These are phyloP conservation scores for Brassica hybrid DNA, from an alignment of 441 rosid genomes.

Conservation along the genomic window DNA sequence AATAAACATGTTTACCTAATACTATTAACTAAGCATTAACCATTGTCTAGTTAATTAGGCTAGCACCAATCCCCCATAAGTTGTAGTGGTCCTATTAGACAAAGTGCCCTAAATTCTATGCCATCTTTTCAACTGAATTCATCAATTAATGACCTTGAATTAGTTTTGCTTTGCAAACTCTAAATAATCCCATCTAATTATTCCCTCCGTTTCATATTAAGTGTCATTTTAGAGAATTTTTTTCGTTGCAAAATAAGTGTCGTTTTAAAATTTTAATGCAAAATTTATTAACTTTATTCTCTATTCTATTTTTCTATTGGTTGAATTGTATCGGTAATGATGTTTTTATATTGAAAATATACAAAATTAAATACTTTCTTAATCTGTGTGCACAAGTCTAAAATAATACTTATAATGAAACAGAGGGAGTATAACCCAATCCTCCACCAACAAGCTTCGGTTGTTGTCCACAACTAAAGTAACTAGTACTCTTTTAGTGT, in stretches of 20 bases:
- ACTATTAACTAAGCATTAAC: conserved; percentile 35
- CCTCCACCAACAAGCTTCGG: conserved; percentile 34
- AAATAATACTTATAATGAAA: too few species aligned
- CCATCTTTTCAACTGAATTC: conserved; percentile 36
- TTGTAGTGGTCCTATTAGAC: conserved; percentile 60
- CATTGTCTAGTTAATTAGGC: conserved; percentile 36
- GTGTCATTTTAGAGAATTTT: too few species aligned
- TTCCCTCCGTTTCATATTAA: too few species aligned
- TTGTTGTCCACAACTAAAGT: conserved; percentile 43
- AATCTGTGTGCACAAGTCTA: too few species aligned
- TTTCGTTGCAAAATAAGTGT: too few species aligned
- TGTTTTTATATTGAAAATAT: too few species aligned
- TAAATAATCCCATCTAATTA: conserved; percentile 39
- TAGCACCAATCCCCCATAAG: conserved; percentile 41
- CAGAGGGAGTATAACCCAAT: too few species aligned
- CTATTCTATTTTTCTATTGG: too few species aligned
- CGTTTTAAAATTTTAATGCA: too few species aligned
- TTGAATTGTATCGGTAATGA: too few species aligned
- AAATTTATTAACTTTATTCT: too few species aligned
- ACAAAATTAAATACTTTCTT: too few species aligned
- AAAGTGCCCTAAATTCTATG: conserved; percentile 68
- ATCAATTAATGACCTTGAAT: conserved; percentile 26
- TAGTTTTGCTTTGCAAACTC: conserved; percentile 42
- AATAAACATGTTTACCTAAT: conserved; percentile 64
- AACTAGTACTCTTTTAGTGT: conserved; percentile 30